Evolutionary conservation across 2,329 filamentous ascomycete species (phyloP), one percentile per base, ranked within the genome.

Genomic region (Aspergillus flavus): DNA sequence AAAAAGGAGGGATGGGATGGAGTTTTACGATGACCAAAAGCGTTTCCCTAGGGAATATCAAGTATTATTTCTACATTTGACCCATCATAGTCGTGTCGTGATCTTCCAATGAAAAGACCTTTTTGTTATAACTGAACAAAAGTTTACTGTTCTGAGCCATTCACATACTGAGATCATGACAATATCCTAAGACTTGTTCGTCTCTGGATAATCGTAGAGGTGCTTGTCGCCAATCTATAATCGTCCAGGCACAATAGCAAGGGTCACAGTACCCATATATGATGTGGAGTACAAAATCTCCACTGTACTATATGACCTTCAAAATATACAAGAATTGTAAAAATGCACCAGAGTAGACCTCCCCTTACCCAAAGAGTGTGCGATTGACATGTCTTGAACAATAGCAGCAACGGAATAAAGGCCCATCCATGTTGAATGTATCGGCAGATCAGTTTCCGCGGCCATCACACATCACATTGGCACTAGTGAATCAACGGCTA

Each of bases 11-110:
- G 52, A 16, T 55, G 3, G 12, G 52, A 23, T 55, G 32, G 52
- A 55, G 52, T 55, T 54, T 26, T 21, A 55, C n/a, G 34, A 62
- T 43, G 30, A 43, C 41, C 36, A 57, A 63, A 63, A 63, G 58
- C 53, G 32, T 32, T 59, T 39, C 52, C 43, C 55, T 60, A 57
- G 58, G 52, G 57, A 63, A 63, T 45, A 50, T 26, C n/a, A 46
- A 58, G 45, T 39, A 59, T 32, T 26, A n/a, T 52, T 52, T 19
- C 10, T 52, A 34, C 28, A 52, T n/a, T 19, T 21, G 28, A n/a
- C n/a, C 48, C 28, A 32, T 41, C 16, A 41, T 41, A n/a, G 14
- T 41, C 9, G 39, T n/a, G 39, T 19, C 6, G 39, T 41, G 39
- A 41, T n/a, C 16, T 41, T 41, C 7, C 6, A 41, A 41, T 41